Base-by-base conservation (phyloP, 208 protist species). In the Leishmania aethiopica region DNA sequence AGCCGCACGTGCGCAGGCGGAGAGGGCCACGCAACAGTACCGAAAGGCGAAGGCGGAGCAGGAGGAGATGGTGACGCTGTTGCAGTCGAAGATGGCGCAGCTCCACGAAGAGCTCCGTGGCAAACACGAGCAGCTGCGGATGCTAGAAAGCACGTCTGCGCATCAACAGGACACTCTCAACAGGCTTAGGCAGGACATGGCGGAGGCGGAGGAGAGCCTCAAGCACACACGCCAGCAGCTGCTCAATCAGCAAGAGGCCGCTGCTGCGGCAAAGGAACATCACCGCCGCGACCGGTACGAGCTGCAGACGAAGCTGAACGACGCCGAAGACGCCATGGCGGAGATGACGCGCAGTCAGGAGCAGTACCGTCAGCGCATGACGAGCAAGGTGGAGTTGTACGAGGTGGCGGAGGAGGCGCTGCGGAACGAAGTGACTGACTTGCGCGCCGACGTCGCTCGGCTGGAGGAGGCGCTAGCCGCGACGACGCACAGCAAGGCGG, bases 381-480 rank as follows among this genome's bases (percentile, higher is more conserved):
- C 81, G 25, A 78, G 78, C 60, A 86, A 88, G 80, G 59, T 87
- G 40, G 89, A 93, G 83, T 57, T 89, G 60, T 88, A 87, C 77
- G 84, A 88, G 66, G 86, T 93, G 35, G 75, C 89, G 10, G 87
- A 93, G 81, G 81, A 88, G 69, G 78, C 81, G 2, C 86, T 93
- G 74, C 90, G 88, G 25, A 81, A 76, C 15, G 90, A 93, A 77
- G 84, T 90, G 51, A 77, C 78, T 7, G 88, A 92, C 71, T 82
- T 93, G 66, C 91, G 85, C 62, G 66, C 70, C 37, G 88, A 91
- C 35, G 71, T 89, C 32, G 75, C 83, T 17, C 60, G 67, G 19
- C 76, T 94, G 51, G 85, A 91, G 77, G 80, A 81, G 78, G 77
- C 79, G 60, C 83, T 94, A 10, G 73, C 81, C 17, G 62, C 42